Conservation (phyloP, 164 flowering plant species). For the Dillenia turbinata region DNA sequence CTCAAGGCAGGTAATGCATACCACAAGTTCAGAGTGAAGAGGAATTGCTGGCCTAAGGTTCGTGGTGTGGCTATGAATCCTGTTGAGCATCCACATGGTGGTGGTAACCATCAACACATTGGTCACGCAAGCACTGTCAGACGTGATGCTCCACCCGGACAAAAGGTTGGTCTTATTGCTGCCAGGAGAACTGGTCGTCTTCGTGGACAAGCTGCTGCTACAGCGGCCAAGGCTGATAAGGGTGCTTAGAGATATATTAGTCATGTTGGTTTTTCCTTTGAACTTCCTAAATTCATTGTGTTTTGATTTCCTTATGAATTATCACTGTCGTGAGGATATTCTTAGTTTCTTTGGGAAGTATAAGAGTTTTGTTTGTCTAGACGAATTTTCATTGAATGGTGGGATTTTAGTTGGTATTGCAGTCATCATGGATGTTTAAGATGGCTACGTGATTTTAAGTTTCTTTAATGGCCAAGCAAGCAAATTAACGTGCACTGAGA, state of each 20-base stretch:
- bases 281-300: too few species aligned
- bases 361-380: too few species aligned
- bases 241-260: slow-evolving; percentile 10
- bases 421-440: too few species aligned
- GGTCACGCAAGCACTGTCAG: slow-evolving; percentile 63
- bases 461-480: too few species aligned
- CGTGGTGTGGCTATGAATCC: slow-evolving; percentile 73
- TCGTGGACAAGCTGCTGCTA: slow-evolving; percentile 50
- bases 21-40: slow-evolving; percentile 58
- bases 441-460: too few species aligned
- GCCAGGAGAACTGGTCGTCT: slow-evolving; percentile 63
- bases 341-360: too few species aligned
- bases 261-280: background rate
- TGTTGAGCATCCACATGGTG: slow-evolving; percentile 70
- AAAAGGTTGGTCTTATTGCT: slow-evolving; percentile 68
- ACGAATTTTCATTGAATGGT: too few species aligned
- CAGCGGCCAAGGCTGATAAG: slow-evolving; percentile 51
- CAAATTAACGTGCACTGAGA: too few species aligned
- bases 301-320: too few species aligned
- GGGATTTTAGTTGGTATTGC: too few species aligned
- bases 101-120: slow-evolving; percentile 69
- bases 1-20: slow-evolving; percentile 65
- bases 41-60: slow-evolving; percentile 70
- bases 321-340: too few species aligned
- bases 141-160: slow-evolving; percentile 61